Base-by-base conservation (phyloP, 2,329 filamentous ascomycete genomes). In the Ascochyta fabae region DNA sequence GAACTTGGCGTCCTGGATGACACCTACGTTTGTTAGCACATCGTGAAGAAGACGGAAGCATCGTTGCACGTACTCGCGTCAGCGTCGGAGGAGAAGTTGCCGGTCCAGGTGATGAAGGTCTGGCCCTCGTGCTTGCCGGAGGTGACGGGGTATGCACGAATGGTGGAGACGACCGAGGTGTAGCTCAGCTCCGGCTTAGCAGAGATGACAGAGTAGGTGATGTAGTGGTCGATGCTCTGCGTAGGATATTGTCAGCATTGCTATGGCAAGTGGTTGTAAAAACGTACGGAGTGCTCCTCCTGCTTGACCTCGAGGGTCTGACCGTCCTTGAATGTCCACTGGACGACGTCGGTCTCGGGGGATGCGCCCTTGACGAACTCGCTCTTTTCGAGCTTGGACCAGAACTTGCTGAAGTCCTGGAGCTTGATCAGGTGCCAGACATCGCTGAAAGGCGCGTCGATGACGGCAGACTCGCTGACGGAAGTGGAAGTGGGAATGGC, bases 361-460 rank as follows among this genome's bases (percentile, higher is more conserved):
- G 80, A 84, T 13, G 81, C 75, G 46, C 84, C 86, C 79, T 88
- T 87, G 75, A 87, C 85, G 66, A 79, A 81, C 73, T 89, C 85
- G 72, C 82, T 84, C 70, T 82, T 82, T 61, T 82, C 78, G 40
- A 91, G 81, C 60, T 84, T 83, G 40, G 80, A 78, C 86, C 86
- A 90, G 80, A 88, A 91, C 69, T 84, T 81, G 78, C 77, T 75
- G 76, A 91, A 90, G 73, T 87, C 81, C 74, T 86, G 83, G 35
- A 90, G 85, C 82, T 90, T 90, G 84, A 90, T 87, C 68, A 86
- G 80, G 79, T 90, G 88, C 88, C 88, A 91, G 73, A 90, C 87
- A 64, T 84, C 75, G 68, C 82, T 82, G 72, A 90, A 83, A 31
- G 84, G 84, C 34, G 87, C 87, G 65, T 84, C 81, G 77, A 91